Base-by-base conservation (phyloP, 495 filamentous ascomycete genomes). In the Cudoniella acicularis region DNA sequence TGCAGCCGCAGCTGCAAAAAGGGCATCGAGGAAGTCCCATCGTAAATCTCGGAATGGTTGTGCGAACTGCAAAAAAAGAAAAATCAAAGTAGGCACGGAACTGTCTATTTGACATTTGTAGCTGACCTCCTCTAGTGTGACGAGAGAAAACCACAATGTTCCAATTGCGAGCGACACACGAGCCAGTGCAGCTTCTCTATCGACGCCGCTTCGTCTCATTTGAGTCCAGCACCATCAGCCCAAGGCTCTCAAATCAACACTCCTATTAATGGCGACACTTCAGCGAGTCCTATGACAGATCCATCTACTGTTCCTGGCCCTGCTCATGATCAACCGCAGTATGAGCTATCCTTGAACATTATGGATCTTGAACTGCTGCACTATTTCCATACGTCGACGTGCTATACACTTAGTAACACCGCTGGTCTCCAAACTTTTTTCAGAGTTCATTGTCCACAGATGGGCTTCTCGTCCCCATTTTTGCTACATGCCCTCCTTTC, bases 401-500 rank as follows among this genome's bases (percentile, higher is more conserved):
- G 69, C 63, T 60, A 62, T 1, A 76, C 75, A 11, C 67, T 78
- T 0, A 60, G 67, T 49, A 65, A 59, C 21, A 71, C 73, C 25
- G 54, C 73, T 0, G 54, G 43, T 9, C 26, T 78, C 21, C 63
- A 67, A 47, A 60, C 65, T 40, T 70, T 76, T 41, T 76, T 70
- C 68, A 65, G 71, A n/a, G 63, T 71, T 8, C 66, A 74, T 52
- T 70, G 79, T 36, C 78, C 79, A 3, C 73, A 71, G 4, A 67
- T 75, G 27, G 80, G 74, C 4, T 64, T 81, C 1, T 56, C 64
- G 17, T 73, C 77, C 62, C 74, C 77, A 56, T 83, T 79, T 61
- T 69, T 83, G 30, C 76, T 83, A 71, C 73, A 75, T 23, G 72
- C 77, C 42, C 70, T 83, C 6, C 65, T 84, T 40, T 77, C 79